Conservation (phyloP, 2,329 filamentous ascomycete genomes). For the Sclerotinia subarctica region DNA sequence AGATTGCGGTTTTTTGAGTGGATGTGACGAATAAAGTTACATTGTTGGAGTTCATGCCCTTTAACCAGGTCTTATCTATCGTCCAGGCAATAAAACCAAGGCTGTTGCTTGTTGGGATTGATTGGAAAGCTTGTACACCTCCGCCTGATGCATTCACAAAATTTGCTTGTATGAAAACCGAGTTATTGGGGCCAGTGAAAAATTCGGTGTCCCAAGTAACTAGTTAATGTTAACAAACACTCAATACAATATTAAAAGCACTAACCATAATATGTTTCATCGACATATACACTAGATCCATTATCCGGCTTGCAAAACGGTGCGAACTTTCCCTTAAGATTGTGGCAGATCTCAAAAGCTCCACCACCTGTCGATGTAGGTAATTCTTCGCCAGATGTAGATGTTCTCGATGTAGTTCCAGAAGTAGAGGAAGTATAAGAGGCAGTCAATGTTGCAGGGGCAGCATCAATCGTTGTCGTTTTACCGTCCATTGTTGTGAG, state of each 20-base stretch:
- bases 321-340: conserved; percentile 31
- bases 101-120: conserved; percentile 24
- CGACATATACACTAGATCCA: conserved; percentile 33
- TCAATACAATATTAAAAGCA: neutral
- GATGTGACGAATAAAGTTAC: conserved; percentile 33
- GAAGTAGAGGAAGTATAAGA: conserved; percentile 22
- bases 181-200: conserved; percentile 30
- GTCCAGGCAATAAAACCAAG: conserved; percentile 33
- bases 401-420: conserved; percentile 15
- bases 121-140: conserved; percentile 35
- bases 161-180: conserved; percentile 34
- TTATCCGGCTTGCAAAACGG: conserved; percentile 37
- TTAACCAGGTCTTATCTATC: conserved; percentile 31
- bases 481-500: conserved; percentile 30
- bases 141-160: conserved; percentile 33
- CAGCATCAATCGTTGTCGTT: conserved; percentile 30
- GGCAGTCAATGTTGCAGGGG: conserved; percentile 28
- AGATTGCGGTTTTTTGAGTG: conserved; percentile 23
- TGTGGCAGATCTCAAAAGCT: conserved; percentile 35
- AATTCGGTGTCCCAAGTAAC: conserved; percentile 37
- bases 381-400: conserved; percentile 21
- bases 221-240: conserved; percentile 15
- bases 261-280: conserved; percentile 36
- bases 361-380: conserved; percentile 31
- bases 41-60: conserved; percentile 31